phyloP scores from a whole-genome alignment of 2,329 filamentous ascomycete species.

The Sporothrix schenckii region DNA sequence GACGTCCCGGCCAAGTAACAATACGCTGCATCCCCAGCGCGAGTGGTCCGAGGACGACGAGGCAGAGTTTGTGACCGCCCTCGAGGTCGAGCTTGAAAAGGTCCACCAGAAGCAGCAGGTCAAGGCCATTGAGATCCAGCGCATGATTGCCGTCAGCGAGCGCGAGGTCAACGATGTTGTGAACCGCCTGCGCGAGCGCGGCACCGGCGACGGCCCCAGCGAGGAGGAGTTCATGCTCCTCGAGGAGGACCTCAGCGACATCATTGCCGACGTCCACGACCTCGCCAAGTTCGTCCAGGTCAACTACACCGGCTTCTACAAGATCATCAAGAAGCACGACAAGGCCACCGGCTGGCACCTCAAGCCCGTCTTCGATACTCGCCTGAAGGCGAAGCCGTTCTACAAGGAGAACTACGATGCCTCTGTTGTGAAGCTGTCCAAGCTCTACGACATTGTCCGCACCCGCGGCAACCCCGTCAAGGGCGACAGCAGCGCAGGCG shows the following conservation, averaged over 20 bases:
- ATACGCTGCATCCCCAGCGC: constrained; percentile 45
- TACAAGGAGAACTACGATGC: constrained; percentile 99
- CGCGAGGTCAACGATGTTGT: constrained; percentile 89
- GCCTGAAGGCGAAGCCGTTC: constrained; percentile 94
- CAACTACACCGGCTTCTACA: constrained; percentile 99
- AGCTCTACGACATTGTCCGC: constrained; percentile 90
- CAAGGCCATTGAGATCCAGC: constrained; percentile 93
- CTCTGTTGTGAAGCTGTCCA: constrained; percentile 91
- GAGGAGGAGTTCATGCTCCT: constrained; percentile 94
- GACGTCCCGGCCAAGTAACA: background rate
- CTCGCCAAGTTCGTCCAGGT: constrained; percentile 97
- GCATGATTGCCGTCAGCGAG: constrained; percentile 84
- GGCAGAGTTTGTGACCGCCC: constrained; percentile 78
- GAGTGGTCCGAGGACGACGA: constrained; percentile 93
- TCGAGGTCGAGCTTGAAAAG: constrained; percentile 93
- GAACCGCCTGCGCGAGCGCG: constrained; percentile 67
- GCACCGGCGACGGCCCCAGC: constrained; percentile 62
- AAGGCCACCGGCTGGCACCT: constrained; percentile 95
- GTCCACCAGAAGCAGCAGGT: constrained; percentile 97
- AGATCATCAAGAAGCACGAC: constrained; percentile 99
- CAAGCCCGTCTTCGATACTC: constrained; percentile 91
- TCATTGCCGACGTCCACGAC: constrained; percentile 98
- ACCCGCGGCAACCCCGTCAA: constrained; percentile 90
- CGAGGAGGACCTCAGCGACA: constrained; percentile 93
- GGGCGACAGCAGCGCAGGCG: constrained; percentile 89